These are phyloP conservation scores for Didymella exigua DNA, from an alignment of 2,329 filamentous ascomycete genomes.

Conservation along the genomic window DNA sequence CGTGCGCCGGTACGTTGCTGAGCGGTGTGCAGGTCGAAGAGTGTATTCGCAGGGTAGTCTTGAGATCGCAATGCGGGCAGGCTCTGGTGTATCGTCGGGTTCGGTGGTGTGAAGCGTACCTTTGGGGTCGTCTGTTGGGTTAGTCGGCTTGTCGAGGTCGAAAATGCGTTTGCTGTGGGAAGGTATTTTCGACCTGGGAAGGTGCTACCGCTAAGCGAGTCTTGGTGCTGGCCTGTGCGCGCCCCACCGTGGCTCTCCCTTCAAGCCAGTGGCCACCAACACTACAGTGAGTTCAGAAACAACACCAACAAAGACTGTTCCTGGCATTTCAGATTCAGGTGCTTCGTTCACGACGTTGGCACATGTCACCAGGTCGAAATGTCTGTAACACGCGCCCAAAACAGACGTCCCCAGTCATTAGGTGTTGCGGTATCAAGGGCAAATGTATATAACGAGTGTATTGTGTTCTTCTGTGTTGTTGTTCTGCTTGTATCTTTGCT, in stretches of 20 bases:
- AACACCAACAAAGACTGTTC: not conserved
- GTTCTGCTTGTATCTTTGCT: too few species aligned
- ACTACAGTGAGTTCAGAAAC: not conserved
- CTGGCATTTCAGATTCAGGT: too few species aligned
- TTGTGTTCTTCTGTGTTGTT: too few species aligned
- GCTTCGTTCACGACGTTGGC: too few species aligned
- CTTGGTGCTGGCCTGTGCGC: conserved; percentile 6
- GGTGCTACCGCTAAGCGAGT: conserved; percentile 13
- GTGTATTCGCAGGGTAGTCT: conserved; percentile 17
- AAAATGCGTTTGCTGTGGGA: conserved; percentile 3
- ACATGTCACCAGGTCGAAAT: too few species aligned
- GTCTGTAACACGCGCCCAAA: too few species aligned
- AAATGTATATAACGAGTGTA: too few species aligned
- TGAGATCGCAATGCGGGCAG: conserved; percentile 26
- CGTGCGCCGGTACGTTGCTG: conserved; percentile 30
- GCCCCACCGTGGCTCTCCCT: not conserved
- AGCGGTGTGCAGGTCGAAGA: conserved; percentile 18
- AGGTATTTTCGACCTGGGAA: not conserved
- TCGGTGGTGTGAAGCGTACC: conserved; percentile 34
- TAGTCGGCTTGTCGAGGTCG: conserved; percentile 35
- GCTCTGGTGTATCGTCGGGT: conserved; percentile 11
- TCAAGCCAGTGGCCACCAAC: not conserved
- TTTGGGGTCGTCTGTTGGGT: conserved; percentile 46
- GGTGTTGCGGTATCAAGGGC: too few species aligned
- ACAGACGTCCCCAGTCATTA: too few species aligned